Evolutionary conservation across 1,284 basidiomycete genomes (phyloP), one percentile per base, ranked within the genome.

Genomic region (Phellinidium pouzarii): DNA sequence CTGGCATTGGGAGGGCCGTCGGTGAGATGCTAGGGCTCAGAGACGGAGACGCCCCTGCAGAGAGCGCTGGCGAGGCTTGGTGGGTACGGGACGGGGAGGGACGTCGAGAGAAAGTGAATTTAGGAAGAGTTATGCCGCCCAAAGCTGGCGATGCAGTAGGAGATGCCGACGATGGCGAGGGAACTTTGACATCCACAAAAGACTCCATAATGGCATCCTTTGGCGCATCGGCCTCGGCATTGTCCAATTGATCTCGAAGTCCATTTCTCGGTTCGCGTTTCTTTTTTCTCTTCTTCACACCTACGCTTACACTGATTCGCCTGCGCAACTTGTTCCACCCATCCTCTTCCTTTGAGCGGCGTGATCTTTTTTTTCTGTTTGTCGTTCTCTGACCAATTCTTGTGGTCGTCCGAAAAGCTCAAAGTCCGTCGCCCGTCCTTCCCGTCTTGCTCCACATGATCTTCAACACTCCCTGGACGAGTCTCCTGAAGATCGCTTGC

Each of bases 251-350:
- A 7, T 44, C 41, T 4, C 17, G 14, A 5, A 37, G 19, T 4
- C 22, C 9, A 12, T 55, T 44, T 26, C 37, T 53, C 41, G 48
- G 23, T 54, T 60, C 66, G 27, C 65, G 65, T 43, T 65, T 66
- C 47, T 60, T 72, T 65, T 60, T 70, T 66, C 25, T 65, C 62
- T 56, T 68, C 71, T 40, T 50, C 23, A 66, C 60, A 29, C 77
- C 73, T 46, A 84, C 71, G 9, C 73, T 71, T 60, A 78, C 67
- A 58, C 78, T 84, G 56, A 85, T 74, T 53, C 81, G 68, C 58
- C 79, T 68, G n/a, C 81, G 73, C 38, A 85, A 59, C 61, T 77
- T 80, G 20, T 72, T 69, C 81, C 82, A 84, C 25, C 71, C 66
- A 53, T 76, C 46, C 60, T 69, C 73, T 45, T 69, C 66, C 48